These are phyloP conservation scores for Aspergillus nidulans DNA, from an alignment of 495 filamentous ascomycete genomes.

Conservation along the genomic window DNA sequence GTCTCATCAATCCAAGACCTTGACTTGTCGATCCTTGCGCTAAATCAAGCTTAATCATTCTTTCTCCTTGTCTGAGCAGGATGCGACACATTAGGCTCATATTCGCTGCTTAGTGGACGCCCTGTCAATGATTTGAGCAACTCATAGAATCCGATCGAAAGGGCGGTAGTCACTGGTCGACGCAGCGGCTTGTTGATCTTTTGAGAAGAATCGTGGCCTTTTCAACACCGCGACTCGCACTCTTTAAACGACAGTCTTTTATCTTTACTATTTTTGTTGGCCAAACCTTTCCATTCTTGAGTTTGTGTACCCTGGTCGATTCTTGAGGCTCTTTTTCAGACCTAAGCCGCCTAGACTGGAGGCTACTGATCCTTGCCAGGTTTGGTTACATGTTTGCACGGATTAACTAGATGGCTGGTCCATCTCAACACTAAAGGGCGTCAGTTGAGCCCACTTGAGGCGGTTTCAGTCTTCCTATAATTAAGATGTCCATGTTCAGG, in stretches of 20 bases:
- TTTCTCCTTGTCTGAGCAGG: neutral
- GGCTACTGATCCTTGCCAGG: neutral
- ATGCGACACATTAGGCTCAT: neutral
- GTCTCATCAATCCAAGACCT: neutral
- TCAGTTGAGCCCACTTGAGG: neutral
- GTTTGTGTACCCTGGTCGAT: neutral
- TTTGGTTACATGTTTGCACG: neutral
- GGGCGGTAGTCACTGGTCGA: neutral
- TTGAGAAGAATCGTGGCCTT: slow-evolving; percentile 7
- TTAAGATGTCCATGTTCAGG: slow-evolving; percentile 45
- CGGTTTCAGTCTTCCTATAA: neutral
- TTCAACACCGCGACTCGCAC: neutral
- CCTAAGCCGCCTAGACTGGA: too few relatives aligned
- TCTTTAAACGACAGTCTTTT: too few relatives aligned
- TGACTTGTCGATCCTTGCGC: too few relatives aligned
- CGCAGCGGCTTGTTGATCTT: neutral
- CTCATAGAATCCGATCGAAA: slow-evolving; percentile 23
- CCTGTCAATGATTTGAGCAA: slow-evolving; percentile 11
- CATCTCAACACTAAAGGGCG: slow-evolving; percentile 4
- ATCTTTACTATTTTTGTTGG: too few relatives aligned
- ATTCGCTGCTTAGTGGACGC: slow-evolving; percentile 12
- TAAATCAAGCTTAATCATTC: neutral
- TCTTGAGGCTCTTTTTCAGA: neutral
- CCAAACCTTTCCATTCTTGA: neutral
- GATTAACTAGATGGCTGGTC: slow-evolving; percentile 12